Base-by-base conservation (phyloP, 306 rosid genomes). In the Cercis canadensis region DNA sequence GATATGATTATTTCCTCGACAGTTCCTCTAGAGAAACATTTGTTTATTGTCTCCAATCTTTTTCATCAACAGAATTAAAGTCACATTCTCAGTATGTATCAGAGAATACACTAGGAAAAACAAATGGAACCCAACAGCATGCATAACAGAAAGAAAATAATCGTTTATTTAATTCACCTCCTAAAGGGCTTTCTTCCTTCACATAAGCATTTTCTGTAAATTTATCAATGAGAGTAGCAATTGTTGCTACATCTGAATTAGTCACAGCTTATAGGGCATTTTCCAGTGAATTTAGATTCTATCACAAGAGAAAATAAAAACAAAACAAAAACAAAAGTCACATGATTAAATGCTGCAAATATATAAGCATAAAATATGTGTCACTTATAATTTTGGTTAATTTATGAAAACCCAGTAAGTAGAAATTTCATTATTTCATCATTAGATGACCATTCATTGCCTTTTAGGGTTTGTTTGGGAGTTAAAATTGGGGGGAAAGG, bases 1-100 rank as follows among this genome's bases (percentile, higher is more conserved):
- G 68, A 79, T 1, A 9, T 24, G 46, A 79, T 16, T 8, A 79
- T 79, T 62, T 73, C 73, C 43, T 79, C 83, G 13, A 74, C 79
- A 0, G 76, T 67, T 15, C 17, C 68, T 62, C 62, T 68, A 7
- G 83, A 79, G 69, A 79, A 79, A 57, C 73, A 74, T 47, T 11
- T 45, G 75, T 73, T 66, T 19, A 73, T 79, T 21, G 49, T 16
- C 55, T 67, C 41, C n/a, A 72, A 36, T 65, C 82, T 78, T 17
- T 31, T 14, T 11, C 19, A 8, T 19, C 10, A 53, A 54, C 5
- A 33, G 6, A 10, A 15, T 57, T 16, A 13, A n/a, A 3, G 0
- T 11, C n/a, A n/a, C n/a, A 11, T 1, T 14, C 19, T 29, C n/a
- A 18, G 3, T 40, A 7, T 13, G 41, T 64, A 12, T 14, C 21